Percentiles rank a stretch among this genome's conserved stretches.
Conservation (phyloP, 2,329 filamentous ascomycete species). For the Cercospora zeae-maydis region DNA sequence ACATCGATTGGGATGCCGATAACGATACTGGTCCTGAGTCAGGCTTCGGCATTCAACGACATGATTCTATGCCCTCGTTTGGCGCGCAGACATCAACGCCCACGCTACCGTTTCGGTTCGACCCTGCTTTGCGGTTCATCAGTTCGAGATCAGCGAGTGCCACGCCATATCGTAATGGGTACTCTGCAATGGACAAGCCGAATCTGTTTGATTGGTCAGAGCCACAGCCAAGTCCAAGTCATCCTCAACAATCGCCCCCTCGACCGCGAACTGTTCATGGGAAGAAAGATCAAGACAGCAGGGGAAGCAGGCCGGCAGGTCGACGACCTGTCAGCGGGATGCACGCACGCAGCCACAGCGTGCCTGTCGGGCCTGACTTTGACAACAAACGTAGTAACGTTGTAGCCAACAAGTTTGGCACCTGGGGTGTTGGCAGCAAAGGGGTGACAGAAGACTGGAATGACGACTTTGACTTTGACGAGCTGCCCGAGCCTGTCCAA, state of each 20-base stretch:
- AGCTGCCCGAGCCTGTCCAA: constrained; percentile 41
- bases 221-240: constrained; percentile 59
- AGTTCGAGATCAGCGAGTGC: constrained; percentile 35
- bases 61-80: constrained; percentile 29
- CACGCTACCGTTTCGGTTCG: constrained; percentile 27
- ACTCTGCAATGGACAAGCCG: constrained; percentile 44
- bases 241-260: constrained; percentile 57
- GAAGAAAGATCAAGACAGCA: constrained; percentile 67
- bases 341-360: constrained; percentile 77
- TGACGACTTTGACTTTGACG: constrained; percentile 78
- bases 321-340: constrained; percentile 66
- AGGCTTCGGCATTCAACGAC: constrained; percentile 36
- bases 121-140: constrained; percentile 21
- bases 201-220: constrained; percentile 70
- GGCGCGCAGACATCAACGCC: constrained; percentile 1
- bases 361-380: constrained; percentile 65
- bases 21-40: constrained; percentile 29
- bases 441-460: constrained; percentile 84
- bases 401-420: constrained; percentile 68
- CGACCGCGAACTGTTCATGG: constrained; percentile 72
- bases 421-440: constrained; percentile 77
- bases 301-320: constrained; percentile 65
- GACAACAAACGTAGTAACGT: constrained; percentile 52
- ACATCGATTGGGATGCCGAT: constrained; percentile 38
- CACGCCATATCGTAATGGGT: constrained; percentile 39